A percentile compares a stretch with the other conserved stretches of the same genome.
These are phyloP conservation scores for Arthroderma uncinatum DNA, from an alignment of 2,329 filamentous ascomycete species.

Conservation along the genomic window DNA sequence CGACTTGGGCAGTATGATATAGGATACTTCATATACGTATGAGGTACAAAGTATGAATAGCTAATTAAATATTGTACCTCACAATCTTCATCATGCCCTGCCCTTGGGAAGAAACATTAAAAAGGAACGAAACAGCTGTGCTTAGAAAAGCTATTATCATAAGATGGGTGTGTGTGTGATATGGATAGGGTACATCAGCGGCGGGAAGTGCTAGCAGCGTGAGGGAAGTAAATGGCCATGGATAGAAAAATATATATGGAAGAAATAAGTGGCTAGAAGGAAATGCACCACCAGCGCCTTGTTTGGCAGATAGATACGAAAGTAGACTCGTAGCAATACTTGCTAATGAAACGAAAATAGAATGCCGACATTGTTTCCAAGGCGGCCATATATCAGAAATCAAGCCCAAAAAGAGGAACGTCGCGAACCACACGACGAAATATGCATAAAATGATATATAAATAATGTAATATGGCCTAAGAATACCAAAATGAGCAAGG, in stretches of 20 bases:
- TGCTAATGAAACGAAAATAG: constrained; percentile 14
- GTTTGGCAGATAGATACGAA: neutral
- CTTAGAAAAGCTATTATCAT: no score
- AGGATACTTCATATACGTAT: no score
- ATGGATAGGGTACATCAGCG: no score
- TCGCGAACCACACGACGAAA: neutral
- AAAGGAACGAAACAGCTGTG: no score
- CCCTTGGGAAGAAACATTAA: no score
- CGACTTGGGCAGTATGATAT: no score
- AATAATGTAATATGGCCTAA: neutral
- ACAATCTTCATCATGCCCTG: no score
- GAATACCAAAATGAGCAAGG: neutral
- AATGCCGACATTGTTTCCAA: neutral
- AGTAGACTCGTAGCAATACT: neutral
- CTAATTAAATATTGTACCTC: no score
- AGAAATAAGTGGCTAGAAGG: neutral
- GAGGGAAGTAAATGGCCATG: no score
- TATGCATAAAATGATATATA: neutral
- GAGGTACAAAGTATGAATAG: no score
- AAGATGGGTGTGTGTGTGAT: no score
- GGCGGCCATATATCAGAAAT: neutral
- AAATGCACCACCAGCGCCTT: neutral
- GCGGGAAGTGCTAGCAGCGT: no score
- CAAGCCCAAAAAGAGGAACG: neutral
- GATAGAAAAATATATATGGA: neutral